Percentiles rank a stretch among this genome's conserved stretches.
Evolutionary conservation across 2,329 filamentous ascomycete genomes (phyloP).

Genomic region (Neophaeococcomyces mojaviensis): DNA sequence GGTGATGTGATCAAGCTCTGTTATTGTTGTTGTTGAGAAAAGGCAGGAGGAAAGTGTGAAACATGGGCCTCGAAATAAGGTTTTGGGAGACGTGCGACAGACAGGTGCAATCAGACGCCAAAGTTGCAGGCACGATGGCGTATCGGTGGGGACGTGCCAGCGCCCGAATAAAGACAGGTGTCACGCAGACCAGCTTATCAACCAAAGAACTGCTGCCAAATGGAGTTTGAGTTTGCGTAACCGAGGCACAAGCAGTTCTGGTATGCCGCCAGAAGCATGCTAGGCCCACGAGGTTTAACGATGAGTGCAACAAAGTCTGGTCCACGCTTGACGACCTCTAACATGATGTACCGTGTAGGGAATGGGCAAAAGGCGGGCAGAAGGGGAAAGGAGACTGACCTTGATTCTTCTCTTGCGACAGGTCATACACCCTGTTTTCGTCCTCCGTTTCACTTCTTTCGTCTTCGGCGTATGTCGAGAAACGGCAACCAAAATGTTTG

Average conservation of each 20-base stretch:
- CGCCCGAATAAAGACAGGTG: not conserved
- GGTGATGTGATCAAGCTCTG: constrained; percentile 4
- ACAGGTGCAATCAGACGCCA: not conserved
- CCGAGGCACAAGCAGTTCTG: constrained; percentile 9
- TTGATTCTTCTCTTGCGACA: constrained; percentile 64
- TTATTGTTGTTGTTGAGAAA: not conserved
- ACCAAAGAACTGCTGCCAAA: not conserved
- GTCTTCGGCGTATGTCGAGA: constrained; percentile 42
- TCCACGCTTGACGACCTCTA: not conserved
- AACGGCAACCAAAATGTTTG: constrained; percentile 18
- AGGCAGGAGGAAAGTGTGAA: not conserved
- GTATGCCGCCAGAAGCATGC: constrained; percentile 1
- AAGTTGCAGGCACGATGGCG: constrained; percentile 4
- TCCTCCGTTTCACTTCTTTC: constrained; percentile 68
- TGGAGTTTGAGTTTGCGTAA: constrained; percentile 3
- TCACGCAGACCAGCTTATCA: not conserved
- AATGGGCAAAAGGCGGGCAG: not conserved
- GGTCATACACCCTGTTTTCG: constrained; percentile 64
- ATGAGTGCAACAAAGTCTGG: not conserved
- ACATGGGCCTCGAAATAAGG: constrained; percentile 5
- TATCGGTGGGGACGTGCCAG: constrained; percentile 2
- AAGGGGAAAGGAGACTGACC: constrained; percentile 44
- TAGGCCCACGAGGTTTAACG: not conserved
- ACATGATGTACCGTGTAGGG: not conserved
- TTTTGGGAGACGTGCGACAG: constrained; percentile 3